Base-by-base conservation (phyloP, 75 land plant genomes). In the Pseudotsuga menziesii region DNA sequence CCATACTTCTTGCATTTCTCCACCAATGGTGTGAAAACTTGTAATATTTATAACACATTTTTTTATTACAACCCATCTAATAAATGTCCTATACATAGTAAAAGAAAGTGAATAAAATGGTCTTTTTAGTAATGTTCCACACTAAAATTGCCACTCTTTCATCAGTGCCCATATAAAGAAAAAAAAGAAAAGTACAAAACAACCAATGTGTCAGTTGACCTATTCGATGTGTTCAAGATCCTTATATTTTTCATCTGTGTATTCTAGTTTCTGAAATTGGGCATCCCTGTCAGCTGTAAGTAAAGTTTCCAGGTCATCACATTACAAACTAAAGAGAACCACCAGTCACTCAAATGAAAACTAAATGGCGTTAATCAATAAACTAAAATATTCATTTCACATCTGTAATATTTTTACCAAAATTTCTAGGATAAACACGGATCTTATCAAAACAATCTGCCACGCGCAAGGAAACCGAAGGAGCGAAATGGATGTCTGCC, bases 371-470 rank as follows among this genome's bases (percentile, higher is more conserved):
- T 25, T 20, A 22, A 59, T 57, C 55, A 54, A 32, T 7, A 55
- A 78, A 63, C 7, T 61, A 20, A 35, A 71, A 48, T 48, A 48
- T 48, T 9, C 54, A 48, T 48, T 75, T 75, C 22, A 58, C 20
- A 25, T 76, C 74, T 76, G 11, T 48, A 67, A 54, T 17, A 14
- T 14, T 80, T 67, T 75, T 85, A 97, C 99, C 99, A 82, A 97
- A 97, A 76, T 97, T 97, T 82, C 99, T 98, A 58, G 99, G 99
- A 80, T 97, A 94, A 72, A 97, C 94, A 29, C 99, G 99, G 78
- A 97, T 97, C 81, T 97, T 97, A 72, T 97, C 99, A 85, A 97
- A 97, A 85, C 95, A 97, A 83, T 97, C 99, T 66, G 99, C 93
- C 56, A 97, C 99, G 79, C 92, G 74, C 80, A 97, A 55, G 15